Base-by-base conservation (phyloP, 441 rosid species). In the Erysimum pusillum region DNA sequence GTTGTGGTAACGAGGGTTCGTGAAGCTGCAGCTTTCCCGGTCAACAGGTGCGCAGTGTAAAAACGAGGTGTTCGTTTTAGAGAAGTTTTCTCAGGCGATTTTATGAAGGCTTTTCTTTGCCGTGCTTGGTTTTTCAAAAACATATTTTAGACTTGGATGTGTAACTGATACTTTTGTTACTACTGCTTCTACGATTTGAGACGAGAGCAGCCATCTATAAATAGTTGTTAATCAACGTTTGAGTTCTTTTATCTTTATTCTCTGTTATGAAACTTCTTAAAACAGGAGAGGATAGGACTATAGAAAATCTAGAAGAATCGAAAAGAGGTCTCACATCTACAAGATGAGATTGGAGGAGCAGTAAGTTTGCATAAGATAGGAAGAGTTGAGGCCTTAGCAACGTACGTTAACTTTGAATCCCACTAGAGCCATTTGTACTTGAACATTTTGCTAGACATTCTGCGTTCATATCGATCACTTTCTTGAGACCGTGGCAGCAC, bases 191-290 rank as follows among this genome's bases (percentile, higher is more conserved):
- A 41, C 13, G 20, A 60, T 49, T 61, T 68, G 56, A 53, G 63
- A 52, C 42, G 39, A 67, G 62, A 68, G 44, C 11, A 69, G 35
- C 48, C 31, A 60, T 75, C 32, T 75, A 17, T 41, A 48, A n/a
- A n/a, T n/a, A n/a, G n/a, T n/a, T 69, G 22, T 42, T 22, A 54
- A 22, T 44, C 25, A 45, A 54, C 52, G 65, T 53, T 69, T 44
- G 41, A 69, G 75, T 25, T 25, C 69, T 17, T 45, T 70, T 14
- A 14, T 39, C 5, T 53, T 53, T 45, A 14, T 68, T 60, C 56
- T 58, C 53, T 75, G 68, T 68, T 41, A 52, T 53, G 49, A 60
- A 52, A 35, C 17, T 62, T 76, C 80, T 63, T 49, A 69, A 69
- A 32, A 69, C 53, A 75, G 74, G 34, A 20, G 58, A 63, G 22